Conservation (phyloP, 78 protist genomes). For the Creolimax fragrantissima region DNA sequence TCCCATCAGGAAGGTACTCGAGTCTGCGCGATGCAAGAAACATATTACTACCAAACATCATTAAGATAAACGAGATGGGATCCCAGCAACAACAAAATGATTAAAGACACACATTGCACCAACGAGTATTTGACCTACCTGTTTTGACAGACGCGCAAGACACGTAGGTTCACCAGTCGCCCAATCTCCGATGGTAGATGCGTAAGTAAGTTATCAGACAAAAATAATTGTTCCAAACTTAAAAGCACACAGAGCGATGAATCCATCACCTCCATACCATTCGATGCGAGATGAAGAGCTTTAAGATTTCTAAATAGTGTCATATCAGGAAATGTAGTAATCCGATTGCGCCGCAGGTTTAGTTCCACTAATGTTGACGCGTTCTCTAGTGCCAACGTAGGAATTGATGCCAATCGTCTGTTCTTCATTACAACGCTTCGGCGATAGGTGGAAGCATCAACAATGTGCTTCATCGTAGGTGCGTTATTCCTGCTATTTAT, state of each 20-base stretch:
- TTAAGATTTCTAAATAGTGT: neutral
- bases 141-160: neutral
- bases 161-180: neutral
- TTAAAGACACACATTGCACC: too few relatives aligned
- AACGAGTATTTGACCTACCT: too few relatives aligned
- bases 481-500: too few relatives aligned
- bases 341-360: constrained; percentile 5
- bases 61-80: too few relatives aligned
- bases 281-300: neutral
- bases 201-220: neutral
- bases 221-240: neutral
- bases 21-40: neutral
- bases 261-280: neutral
- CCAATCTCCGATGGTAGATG: neutral
- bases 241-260: neutral
- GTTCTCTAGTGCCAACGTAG: neutral
- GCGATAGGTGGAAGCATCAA: too few relatives aligned
- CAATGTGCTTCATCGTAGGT: too few relatives aligned
- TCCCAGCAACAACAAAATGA: too few relatives aligned
- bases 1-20: neutral
- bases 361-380: neutral
- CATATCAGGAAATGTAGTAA: neutral
- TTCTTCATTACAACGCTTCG: neutral
- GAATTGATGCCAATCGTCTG: neutral
- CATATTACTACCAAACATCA: too few relatives aligned